phyloP scores from a whole-genome alignment of 441 rosid genomes.

The Eutrema salsugineum region DNA sequence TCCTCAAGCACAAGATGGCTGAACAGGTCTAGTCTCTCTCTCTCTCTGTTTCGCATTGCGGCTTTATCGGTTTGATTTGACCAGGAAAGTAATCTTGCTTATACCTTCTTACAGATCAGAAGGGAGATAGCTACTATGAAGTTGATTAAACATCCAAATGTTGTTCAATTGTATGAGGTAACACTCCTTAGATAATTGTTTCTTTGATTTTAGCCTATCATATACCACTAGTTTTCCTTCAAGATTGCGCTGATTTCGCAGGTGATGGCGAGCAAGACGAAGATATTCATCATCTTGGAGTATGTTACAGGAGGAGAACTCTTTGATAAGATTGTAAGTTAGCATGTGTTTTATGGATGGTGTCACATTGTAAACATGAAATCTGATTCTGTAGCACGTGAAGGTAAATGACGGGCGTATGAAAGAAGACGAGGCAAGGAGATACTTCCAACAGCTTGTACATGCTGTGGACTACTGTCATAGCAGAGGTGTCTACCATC shows the following conservation, averaged over 20 bases:
- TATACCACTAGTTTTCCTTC: not conserved
- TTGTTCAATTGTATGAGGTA: constrained; percentile 81
- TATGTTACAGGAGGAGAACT: constrained; percentile 94
- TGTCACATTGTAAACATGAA: not conserved
- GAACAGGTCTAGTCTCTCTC: constrained; percentile 60
- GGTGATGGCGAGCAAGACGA: constrained; percentile 98
- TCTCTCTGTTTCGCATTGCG: not conserved
- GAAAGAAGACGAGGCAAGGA: constrained; percentile 85
- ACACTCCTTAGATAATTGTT: not conserved
- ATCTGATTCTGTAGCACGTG: not conserved
- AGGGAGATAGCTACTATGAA: constrained; percentile 91
- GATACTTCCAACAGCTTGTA: constrained; percentile 94
- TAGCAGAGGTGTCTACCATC: constrained; percentile 95
- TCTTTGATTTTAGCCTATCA: not conserved
- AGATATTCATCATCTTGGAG: constrained; percentile 83
- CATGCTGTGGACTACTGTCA: constrained; percentile 95
- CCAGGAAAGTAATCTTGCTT: not conserved
- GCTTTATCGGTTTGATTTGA: not conserved
- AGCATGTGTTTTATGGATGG: not conserved
- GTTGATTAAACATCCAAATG: constrained; percentile 90
- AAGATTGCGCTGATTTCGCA: constrained; percentile 22
- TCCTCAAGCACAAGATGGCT: constrained; percentile 95
- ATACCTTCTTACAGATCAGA: constrained; percentile 51
- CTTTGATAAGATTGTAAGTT: constrained; percentile 81
- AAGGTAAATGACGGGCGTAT: constrained; percentile 91